A percentile compares a stretch with the other conserved stretches of the same genome.
Evolutionary conservation across 148 eudicot species (phyloP).

Genomic region (Silene uniflora): DNA sequence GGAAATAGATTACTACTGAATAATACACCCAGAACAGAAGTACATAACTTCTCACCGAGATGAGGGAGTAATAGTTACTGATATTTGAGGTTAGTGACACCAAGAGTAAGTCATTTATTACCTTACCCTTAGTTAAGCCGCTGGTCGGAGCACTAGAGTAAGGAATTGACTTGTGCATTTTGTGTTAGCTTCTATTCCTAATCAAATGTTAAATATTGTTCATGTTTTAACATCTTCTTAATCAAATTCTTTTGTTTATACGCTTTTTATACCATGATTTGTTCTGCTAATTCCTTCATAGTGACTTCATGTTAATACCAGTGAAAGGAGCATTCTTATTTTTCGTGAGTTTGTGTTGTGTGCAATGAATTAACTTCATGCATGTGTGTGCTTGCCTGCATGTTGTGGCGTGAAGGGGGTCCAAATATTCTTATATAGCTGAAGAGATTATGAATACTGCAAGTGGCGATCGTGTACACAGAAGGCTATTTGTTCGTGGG

Average conservation of each 20-base stretch:
- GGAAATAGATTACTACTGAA: no score
- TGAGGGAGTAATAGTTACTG: no score
- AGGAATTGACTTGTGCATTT: not conserved
- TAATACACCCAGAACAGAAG: no score
- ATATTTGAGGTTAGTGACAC: no score
- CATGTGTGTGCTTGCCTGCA: constrained; percentile 70
- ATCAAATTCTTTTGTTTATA: not conserved
- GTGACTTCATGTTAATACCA: constrained; percentile 8
- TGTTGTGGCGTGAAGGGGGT: constrained; percentile 68
- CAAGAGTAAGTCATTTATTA: no score
- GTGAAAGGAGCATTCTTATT: constrained; percentile 18
- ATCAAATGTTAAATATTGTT: not conserved
- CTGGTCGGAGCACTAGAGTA: not conserved
- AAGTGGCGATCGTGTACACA: constrained; percentile 68
- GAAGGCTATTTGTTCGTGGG: constrained; percentile 86
- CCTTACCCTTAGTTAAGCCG: no score
- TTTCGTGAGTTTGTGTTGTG: constrained; percentile 22
- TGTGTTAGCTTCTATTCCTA: not conserved
- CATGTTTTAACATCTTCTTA: not conserved
- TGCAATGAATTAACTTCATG: constrained; percentile 56
- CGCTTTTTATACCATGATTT: not conserved
- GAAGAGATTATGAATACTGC: constrained; percentile 68
- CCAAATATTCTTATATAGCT: constrained; percentile 65
- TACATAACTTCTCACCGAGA: no score
- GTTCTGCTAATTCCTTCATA: not conserved